Evolutionary conservation across 306 rosid species (phyloP).

Genomic region (Ceratonia siliqua): DNA sequence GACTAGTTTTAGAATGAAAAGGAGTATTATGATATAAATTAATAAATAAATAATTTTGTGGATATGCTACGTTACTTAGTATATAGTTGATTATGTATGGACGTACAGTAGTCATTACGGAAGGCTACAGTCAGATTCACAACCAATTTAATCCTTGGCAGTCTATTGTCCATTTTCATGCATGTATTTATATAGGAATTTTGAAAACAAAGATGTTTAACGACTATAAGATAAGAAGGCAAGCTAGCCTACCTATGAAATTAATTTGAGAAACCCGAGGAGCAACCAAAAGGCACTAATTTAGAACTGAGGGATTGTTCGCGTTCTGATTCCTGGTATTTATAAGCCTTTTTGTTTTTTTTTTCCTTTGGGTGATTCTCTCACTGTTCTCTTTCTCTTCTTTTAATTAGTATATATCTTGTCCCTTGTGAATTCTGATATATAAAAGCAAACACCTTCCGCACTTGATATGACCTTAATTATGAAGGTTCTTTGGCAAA

Average conservation of each 20-base stretch:
- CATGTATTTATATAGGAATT: not conserved
- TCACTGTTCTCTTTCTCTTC: not conserved
- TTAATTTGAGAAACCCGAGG: not conserved
- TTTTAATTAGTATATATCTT: not conserved
- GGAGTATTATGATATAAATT: no score
- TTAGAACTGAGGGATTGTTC: conserved; percentile 24
- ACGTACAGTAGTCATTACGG: no score
- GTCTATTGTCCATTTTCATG: not conserved
- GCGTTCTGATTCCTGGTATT: conserved; percentile 13
- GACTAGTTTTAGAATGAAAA: no score
- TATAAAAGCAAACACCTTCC: conserved; percentile 14
- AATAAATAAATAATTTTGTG: no score
- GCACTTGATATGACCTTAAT: not conserved
- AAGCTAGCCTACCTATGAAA: no score
- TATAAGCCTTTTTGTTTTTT: not conserved
- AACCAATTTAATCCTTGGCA: no score
- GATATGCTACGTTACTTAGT: no score
- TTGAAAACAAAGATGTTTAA: not conserved
- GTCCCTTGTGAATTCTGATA: not conserved
- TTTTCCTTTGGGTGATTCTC: conserved; percentile 9
- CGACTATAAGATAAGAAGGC: not conserved
- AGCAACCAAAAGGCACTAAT: conserved; percentile 11
- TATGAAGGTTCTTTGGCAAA: conserved; percentile 18
- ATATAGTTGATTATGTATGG: no score
- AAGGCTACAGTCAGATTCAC: no score